Evolutionary conservation across 768 basidiomycete genomes (phyloP), one percentile per base, ranked within the genome.

Genomic region (Lentinus brumalis): DNA sequence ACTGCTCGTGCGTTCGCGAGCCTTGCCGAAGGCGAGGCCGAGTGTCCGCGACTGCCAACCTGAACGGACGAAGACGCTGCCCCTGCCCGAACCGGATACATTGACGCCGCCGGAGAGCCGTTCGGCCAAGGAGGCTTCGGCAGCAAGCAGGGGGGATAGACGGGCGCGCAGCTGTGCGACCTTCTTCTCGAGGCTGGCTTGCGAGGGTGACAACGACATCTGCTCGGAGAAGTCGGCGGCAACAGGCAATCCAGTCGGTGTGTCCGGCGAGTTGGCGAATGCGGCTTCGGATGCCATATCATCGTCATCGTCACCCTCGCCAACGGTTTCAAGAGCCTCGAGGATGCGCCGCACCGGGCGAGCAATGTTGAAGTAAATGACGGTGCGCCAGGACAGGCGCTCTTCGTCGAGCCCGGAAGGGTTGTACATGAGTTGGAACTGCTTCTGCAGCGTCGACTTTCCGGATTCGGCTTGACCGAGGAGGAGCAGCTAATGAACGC

Each of bases 361-460:
- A 42, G 75, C 73, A 56, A 93, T 79, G 75, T 94, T 94, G 78
- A 90, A 87, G 74, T 90, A 91, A 32, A 94, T 86, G 32, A 92
- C 86, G 3, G 89, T 85, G 18, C 85, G 82, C 92, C 92, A 94
- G 4, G 84, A 85, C 0, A 86, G 82, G 26, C 88, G 85, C 75
- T 89, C 88, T 53, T 79, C 75, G 46, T 92, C 88, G 39, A 93
- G 82, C 0, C 86, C 77, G 59, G 83, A 79, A 3, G 88, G 86
- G 21, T 89, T 87, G 69, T 92, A 91, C 71, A 86, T 86, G 1
- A 92, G 79, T 69, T 93, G 90, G 69, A 93, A 91, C 72, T 93
- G 91, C 70, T 92, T 92, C 69, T 88, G 89, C 9, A 93, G 79
- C 2, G 92, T 94, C 2, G 89, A 91, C 74, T 94, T 94, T 39